Conservation (phyloP, 2,329 filamentous ascomycete genomes). For the Penicillium janthinellum region DNA sequence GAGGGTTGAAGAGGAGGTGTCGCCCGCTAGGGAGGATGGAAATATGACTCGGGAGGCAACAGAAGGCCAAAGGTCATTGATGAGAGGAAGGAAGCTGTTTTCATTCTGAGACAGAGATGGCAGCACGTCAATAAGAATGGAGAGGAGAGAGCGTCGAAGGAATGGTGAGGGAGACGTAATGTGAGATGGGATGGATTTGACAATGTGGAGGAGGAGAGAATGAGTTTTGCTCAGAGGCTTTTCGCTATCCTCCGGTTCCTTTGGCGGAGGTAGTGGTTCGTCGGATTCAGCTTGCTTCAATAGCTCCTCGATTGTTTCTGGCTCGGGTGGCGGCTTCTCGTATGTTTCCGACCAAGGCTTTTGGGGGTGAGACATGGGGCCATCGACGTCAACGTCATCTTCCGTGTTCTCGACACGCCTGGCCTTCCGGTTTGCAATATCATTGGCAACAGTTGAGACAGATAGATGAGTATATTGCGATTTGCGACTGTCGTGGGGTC, state of each 20-base stretch:
- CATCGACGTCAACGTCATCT: constrained; percentile 27
- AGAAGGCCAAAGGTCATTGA: constrained; percentile 90
- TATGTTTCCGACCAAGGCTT: constrained; percentile 38
- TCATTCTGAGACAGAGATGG: constrained; percentile 74
- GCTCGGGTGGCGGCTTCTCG: constrained; percentile 27
- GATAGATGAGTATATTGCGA: constrained; percentile 32
- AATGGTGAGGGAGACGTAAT: constrained; percentile 80
- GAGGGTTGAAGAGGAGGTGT: constrained; percentile 41
- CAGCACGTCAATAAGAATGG: constrained; percentile 72
- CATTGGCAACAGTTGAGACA: constrained; percentile 37
- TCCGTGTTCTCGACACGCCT: constrained; percentile 30
- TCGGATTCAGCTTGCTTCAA: constrained; percentile 38
- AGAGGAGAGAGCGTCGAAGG: constrained; percentile 75
- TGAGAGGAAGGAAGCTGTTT: constrained; percentile 80
- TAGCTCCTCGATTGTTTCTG: constrained; percentile 38
- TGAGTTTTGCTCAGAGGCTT: constrained; percentile 76
- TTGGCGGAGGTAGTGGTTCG: constrained; percentile 37
- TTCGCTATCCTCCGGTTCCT: constrained; percentile 55
- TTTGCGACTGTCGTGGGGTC: constrained; percentile 32
- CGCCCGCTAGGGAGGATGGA: constrained; percentile 58
- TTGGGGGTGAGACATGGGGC: constrained; percentile 32
- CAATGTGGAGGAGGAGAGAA: constrained; percentile 76
- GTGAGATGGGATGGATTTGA: constrained; percentile 83
- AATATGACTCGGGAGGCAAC: constrained; percentile 50
- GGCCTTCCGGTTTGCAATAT: constrained; percentile 37